Conservation (phyloP, 257 asterid species). For the Fraxinus anomala region DNA sequence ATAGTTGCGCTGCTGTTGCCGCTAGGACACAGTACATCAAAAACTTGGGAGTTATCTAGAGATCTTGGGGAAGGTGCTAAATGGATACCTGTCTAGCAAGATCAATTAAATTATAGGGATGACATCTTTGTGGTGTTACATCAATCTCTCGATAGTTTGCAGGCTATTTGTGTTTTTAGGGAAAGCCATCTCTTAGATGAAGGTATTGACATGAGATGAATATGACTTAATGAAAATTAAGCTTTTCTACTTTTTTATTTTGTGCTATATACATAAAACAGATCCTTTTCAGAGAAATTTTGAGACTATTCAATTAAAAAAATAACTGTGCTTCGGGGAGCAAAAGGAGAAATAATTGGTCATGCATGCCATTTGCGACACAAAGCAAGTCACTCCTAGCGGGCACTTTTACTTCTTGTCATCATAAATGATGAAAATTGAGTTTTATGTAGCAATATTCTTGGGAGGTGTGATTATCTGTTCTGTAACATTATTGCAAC, state of each 20-base stretch:
- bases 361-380: neutral
- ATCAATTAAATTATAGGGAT: neutral
- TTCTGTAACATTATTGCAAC: too few relatives aligned
- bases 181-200: neutral
- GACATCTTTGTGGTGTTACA: neutral
- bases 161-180: too few relatives aligned
- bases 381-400: neutral
- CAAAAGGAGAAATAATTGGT: neutral
- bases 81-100: neutral
- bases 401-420: neutral
- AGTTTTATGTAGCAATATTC: too few relatives aligned
- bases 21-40: neutral
- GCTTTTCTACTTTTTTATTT: neutral
- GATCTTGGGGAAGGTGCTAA: neutral
- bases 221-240: neutral
- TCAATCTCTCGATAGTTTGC: neutral
- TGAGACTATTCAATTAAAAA: too few relatives aligned
- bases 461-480: too few relatives aligned
- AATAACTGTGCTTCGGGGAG: neutral
- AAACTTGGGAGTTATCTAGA: neutral
- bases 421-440: neutral
- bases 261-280: neutral
- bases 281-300: neutral
- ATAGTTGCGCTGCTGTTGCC: neutral
- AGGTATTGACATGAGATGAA: neutral